These are phyloP conservation scores for Sonneratia alba DNA, from an alignment of 345 rosid genomes.

Conservation along the genomic window DNA sequence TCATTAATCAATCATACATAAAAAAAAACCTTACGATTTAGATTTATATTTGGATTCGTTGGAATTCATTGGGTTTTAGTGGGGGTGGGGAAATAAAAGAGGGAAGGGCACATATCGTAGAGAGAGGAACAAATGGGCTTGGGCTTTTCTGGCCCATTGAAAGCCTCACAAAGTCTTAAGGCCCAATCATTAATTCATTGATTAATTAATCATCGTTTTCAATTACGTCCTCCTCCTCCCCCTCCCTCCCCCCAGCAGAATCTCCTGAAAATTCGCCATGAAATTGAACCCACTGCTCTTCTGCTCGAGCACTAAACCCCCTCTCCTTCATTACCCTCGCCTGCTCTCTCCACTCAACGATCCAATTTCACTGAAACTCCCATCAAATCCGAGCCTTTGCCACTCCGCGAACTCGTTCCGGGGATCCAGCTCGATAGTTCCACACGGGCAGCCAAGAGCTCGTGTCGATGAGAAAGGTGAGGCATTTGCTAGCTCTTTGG, in stretches of 20 bases:
- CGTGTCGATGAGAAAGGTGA: slow-evolving; percentile 20
- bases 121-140: background rate
- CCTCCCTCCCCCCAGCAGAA: slow-evolving; percentile 13
- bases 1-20: no score
- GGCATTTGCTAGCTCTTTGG: slow-evolving; percentile 5
- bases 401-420: slow-evolving; percentile 11
- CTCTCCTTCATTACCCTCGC: background rate
- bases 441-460: slow-evolving; percentile 22
- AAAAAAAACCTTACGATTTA: no score
- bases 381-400: slow-evolving; percentile 10
- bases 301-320: slow-evolving; percentile 19
- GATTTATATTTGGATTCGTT: no score
- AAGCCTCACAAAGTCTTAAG: background rate
- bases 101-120: background rate
- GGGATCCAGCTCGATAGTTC: slow-evolving; percentile 22
- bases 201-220: background rate
- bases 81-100: background rate
- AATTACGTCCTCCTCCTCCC: background rate
- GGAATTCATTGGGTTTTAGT: no score
- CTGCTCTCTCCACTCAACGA: background rate
- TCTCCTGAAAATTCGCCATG: slow-evolving; percentile 37
- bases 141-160: background rate
- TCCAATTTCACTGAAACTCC: slow-evolving; percentile 7
- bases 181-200: background rate
- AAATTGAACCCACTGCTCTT: slow-evolving; percentile 7